phyloP scores from a whole-genome alignment of 768 basidiomycete species.

The Xerocomus brunneocitrinus region DNA sequence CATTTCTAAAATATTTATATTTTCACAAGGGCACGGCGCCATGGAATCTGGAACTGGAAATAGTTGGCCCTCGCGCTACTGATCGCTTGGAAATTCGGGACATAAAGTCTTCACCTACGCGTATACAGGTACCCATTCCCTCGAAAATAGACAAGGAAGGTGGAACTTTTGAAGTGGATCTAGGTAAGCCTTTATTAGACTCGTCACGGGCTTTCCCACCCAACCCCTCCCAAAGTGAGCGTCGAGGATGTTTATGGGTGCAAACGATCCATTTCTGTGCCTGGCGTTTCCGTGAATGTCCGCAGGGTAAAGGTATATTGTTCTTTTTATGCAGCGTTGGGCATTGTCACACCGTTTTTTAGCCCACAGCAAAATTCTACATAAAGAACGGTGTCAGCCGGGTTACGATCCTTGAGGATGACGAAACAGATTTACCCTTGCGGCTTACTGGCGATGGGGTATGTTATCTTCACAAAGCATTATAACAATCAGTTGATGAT shows the following conservation, averaged over 20 bases:
- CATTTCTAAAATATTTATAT: constrained; percentile 3
- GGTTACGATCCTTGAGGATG: constrained; percentile 68
- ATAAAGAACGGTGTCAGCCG: constrained; percentile 53
- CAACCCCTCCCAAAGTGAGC: constrained; percentile 45
- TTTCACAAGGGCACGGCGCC: constrained; percentile 74
- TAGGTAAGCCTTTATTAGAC: constrained; percentile 43
- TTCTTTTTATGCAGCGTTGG: background rate
- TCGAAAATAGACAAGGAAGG: constrained; percentile 59
- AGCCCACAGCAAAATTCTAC: constrained; percentile 90
- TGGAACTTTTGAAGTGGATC: constrained; percentile 74
- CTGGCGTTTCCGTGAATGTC: constrained; percentile 83
- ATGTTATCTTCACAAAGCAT: constrained; percentile 25
- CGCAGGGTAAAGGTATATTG: constrained; percentile 64
- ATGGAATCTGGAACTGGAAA: constrained; percentile 81
- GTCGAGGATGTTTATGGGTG: constrained; percentile 90
- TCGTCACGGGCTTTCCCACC: constrained; percentile 2
- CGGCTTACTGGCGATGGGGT: constrained; percentile 90
- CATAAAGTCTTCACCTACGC: constrained; percentile 52
- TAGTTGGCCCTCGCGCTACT: constrained; percentile 68
- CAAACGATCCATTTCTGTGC: constrained; percentile 65
- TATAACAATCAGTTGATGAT: constrained; percentile 1
- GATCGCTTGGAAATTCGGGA: constrained; percentile 53
- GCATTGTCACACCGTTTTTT: background rate
- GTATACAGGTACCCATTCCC: constrained; percentile 65
- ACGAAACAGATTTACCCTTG: constrained; percentile 68